Evolutionary conservation across 2,329 filamentous ascomycete species (phyloP).

Genomic region (Dactylellina sp.): DNA sequence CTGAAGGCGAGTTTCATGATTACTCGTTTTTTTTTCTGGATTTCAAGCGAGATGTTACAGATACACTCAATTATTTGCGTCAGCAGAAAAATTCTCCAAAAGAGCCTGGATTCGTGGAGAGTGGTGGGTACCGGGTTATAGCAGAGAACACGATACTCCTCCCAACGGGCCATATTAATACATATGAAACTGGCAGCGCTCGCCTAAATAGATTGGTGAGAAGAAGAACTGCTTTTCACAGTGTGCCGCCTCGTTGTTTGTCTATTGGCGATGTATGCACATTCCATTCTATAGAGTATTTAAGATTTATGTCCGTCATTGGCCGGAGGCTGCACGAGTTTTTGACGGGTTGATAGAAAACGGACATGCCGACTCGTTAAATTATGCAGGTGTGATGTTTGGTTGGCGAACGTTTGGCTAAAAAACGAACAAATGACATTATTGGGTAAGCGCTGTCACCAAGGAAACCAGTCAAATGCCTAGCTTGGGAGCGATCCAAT

Average conservation of each 20-base stretch:
- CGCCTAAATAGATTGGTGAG: conserved; percentile 45
- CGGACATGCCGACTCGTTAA: conserved; percentile 22
- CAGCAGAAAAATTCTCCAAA: conserved; percentile 20
- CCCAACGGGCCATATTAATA: conserved; percentile 40
- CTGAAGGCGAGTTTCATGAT: conserved; percentile 54
- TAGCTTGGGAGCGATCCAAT: conserved; percentile 18
- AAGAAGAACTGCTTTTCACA: not conserved
- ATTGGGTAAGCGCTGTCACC: conserved; percentile 33
- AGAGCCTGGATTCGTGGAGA: conserved; percentile 17
- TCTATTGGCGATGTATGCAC: not conserved
- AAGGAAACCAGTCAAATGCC: conserved; percentile 2
- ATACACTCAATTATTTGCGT: conserved; percentile 42
- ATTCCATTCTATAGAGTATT: not conserved
- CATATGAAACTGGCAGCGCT: conserved; percentile 52
- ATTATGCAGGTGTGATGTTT: conserved; percentile 2
- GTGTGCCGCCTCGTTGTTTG: not conserved
- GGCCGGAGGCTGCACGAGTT: conserved; percentile 3
- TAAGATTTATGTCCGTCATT: conserved; percentile 21
- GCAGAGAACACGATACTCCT: not conserved
- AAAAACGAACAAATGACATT: conserved; percentile 7
- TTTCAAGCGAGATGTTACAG: conserved; percentile 56
- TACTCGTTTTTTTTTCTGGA: conserved; percentile 23
- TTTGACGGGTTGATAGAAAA: conserved; percentile 10
- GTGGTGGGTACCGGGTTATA: conserved; percentile 31
- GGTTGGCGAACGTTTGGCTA: conserved; percentile 12